phyloP scores from a whole-genome alignment of 208 protist species.

The Leishmania arabica region DNA sequence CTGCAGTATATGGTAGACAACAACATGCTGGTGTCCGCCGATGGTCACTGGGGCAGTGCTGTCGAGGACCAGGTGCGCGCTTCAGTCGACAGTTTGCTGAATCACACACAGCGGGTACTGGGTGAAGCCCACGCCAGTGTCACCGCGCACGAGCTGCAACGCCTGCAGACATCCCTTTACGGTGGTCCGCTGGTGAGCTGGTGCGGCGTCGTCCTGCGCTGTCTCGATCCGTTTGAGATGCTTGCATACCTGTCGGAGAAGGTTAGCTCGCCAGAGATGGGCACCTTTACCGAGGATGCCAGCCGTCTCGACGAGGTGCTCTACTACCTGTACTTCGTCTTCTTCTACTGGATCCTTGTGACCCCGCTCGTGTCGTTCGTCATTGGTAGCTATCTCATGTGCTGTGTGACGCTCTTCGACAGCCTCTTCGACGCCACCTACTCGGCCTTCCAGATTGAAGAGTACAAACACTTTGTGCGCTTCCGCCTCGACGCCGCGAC shows the following conservation, averaged over 20 bases:
- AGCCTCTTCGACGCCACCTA: slow-evolving; percentile 77
- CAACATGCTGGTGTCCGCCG: slow-evolving; percentile 46
- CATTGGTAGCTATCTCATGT: slow-evolving; percentile 74
- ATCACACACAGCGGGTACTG: slow-evolving; percentile 38
- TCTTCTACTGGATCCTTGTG: slow-evolving; percentile 82
- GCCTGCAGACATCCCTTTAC: slow-evolving; percentile 32
- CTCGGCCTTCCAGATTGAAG: slow-evolving; percentile 87
- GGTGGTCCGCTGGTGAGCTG: slow-evolving; percentile 31
- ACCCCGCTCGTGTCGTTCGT: slow-evolving; percentile 81
- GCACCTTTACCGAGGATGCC: slow-evolving; percentile 42
- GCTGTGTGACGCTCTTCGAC: slow-evolving; percentile 71
- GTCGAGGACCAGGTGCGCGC: slow-evolving; percentile 56
- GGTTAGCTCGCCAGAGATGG: slow-evolving; percentile 48
- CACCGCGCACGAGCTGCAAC: slow-evolving; percentile 2
- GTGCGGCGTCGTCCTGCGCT: slow-evolving; percentile 42
- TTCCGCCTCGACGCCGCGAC: slow-evolving; percentile 60
- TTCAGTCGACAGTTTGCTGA: slow-evolving; percentile 34
- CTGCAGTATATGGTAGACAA: slow-evolving; percentile 64
- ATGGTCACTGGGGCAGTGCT: slow-evolving; percentile 60
- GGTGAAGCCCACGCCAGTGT: slow-evolving; percentile 26
- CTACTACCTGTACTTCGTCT: slow-evolving; percentile 80
- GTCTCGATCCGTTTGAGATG: slow-evolving; percentile 68
- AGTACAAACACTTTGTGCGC: slow-evolving; percentile 86
- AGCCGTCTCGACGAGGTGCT: slow-evolving; percentile 50
- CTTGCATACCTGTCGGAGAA: slow-evolving; percentile 60